Evolutionary conservation across 441 rosid genomes (phyloP).

Genomic region (Bocquillonia castaneifolia): DNA sequence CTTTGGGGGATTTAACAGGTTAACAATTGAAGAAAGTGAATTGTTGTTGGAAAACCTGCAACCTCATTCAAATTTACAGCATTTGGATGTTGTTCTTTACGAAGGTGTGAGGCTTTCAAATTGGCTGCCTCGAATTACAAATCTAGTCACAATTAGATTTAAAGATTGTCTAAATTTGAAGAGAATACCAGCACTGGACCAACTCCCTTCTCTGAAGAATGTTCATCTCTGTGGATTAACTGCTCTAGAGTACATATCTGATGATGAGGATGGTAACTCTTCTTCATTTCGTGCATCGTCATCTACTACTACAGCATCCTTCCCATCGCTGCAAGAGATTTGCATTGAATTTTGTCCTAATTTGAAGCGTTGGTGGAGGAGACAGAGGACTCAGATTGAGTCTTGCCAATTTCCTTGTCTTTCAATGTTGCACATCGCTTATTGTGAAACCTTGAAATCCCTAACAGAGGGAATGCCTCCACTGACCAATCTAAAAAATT

Average conservation of each 20-base stretch:
- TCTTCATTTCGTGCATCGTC: too few species aligned
- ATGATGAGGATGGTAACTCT: background rate
- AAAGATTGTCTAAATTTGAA: background rate
- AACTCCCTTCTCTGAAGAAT: background rate
- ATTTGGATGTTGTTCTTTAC: slow-evolving; percentile 15
- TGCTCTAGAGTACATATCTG: background rate
- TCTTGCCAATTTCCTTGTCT: background rate
- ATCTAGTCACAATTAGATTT: too few species aligned
- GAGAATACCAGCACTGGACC: background rate
- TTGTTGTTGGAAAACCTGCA: slow-evolving; percentile 12
- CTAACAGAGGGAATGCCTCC: background rate
- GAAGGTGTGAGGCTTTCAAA: slow-evolving; percentile 9
- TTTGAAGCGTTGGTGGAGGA: background rate
- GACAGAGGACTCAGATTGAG: too few species aligned
- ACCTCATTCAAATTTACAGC: slow-evolving; percentile 21
- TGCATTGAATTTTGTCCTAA: background rate
- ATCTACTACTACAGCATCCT: background rate
- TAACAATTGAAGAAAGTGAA: slow-evolving; percentile 5
- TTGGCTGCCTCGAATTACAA: slow-evolving; percentile 19
- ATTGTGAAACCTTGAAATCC: background rate
- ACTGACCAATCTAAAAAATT: too few species aligned
- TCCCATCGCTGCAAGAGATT: background rate
- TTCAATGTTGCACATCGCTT: background rate
- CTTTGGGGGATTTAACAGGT: slow-evolving; percentile 3
- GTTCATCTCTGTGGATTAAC: background rate